Conservation (phyloP, 2,329 filamentous ascomycete species). For the Juglanconis sp. region DNA sequence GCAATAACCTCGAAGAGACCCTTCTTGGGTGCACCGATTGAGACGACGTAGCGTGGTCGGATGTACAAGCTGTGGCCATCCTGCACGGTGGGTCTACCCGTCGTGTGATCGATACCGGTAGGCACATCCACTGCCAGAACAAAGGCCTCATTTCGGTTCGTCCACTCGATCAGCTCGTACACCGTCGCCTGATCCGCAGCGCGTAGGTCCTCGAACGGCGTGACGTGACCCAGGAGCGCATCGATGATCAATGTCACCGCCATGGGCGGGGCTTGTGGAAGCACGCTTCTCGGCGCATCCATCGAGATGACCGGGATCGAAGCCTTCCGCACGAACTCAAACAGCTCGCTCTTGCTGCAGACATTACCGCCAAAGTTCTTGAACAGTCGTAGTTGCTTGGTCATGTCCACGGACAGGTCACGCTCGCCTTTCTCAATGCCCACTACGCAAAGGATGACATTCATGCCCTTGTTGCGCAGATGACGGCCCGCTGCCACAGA, state of each 20-base stretch:
- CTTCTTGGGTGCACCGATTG: conserved; percentile 81
- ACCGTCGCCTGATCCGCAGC: conserved; percentile 79
- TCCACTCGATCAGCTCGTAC: conserved; percentile 90
- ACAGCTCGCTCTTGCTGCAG: conserved; percentile 57
- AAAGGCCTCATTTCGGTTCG: conserved; percentile 79
- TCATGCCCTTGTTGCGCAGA: conserved; percentile 76
- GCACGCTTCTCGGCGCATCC: conserved; percentile 31
- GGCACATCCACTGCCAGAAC: conserved; percentile 89
- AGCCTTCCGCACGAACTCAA: conserved; percentile 55
- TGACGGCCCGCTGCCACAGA: conserved; percentile 84
- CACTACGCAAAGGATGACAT: conserved; percentile 79
- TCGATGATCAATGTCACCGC: conserved; percentile 82
- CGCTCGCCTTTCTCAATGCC: conserved; percentile 78
- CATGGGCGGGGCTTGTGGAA: conserved; percentile 50
- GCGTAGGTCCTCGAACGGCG: conserved; percentile 83
- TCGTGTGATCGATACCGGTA: conserved; percentile 78
- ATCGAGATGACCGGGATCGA: conserved; percentile 34
- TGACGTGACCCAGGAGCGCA: conserved; percentile 79
- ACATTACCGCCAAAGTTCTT: conserved; percentile 78
- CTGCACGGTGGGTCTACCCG: conserved; percentile 61
- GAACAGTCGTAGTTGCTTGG: conserved; percentile 79
- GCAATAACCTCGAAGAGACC: conserved; percentile 77
- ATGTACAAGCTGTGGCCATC: conserved; percentile 80
- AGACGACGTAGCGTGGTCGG: conserved; percentile 76
- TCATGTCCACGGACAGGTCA: conserved; percentile 75